Conservation (phyloP, 495 filamentous ascomycete genomes). For the Pseudoneurospora amorphoporcata region DNA sequence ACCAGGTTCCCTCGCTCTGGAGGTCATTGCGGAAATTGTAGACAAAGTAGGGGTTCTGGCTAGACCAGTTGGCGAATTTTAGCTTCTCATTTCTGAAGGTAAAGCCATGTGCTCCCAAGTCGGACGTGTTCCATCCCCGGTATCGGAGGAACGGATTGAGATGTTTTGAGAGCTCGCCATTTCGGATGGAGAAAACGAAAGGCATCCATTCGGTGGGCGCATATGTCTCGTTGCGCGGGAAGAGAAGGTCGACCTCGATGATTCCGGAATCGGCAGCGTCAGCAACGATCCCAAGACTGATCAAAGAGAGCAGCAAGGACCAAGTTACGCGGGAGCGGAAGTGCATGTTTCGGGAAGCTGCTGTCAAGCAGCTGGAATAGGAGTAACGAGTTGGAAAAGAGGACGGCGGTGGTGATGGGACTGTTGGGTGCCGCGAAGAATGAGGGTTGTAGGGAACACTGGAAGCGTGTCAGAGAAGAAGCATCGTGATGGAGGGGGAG, state of each 20-base stretch:
- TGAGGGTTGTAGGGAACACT: no score
- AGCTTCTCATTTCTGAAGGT: neutral
- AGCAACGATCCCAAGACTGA: neutral
- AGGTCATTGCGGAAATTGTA: neutral
- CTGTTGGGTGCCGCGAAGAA: neutral
- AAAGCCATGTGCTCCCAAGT: neutral
- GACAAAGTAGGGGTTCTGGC: conserved; percentile 17
- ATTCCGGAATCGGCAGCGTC: neutral
- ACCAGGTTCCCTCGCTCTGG: conserved; percentile 7
- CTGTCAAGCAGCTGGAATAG: neutral
- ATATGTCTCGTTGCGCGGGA: conserved; percentile 35
- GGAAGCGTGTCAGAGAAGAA: neutral
- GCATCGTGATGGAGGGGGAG: neutral
- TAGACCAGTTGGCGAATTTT: conserved; percentile 3
- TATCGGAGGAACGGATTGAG: conserved; percentile 10
- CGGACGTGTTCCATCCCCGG: neutral
- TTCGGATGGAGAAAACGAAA: conserved; percentile 31
- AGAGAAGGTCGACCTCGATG: conserved; percentile 12
- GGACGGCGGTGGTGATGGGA: no score
- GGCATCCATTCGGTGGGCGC: conserved; percentile 24
- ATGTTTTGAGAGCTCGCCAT: conserved; percentile 13
- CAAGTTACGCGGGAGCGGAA: neutral
- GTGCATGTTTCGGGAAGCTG: neutral
- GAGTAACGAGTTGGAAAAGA: no score
- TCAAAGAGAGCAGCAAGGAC: neutral